Percentiles rank a stretch among this genome's conserved stretches.
Evolutionary conservation across 345 rosid species (phyloP).

Genomic region (Lenwebbia sp.): DNA sequence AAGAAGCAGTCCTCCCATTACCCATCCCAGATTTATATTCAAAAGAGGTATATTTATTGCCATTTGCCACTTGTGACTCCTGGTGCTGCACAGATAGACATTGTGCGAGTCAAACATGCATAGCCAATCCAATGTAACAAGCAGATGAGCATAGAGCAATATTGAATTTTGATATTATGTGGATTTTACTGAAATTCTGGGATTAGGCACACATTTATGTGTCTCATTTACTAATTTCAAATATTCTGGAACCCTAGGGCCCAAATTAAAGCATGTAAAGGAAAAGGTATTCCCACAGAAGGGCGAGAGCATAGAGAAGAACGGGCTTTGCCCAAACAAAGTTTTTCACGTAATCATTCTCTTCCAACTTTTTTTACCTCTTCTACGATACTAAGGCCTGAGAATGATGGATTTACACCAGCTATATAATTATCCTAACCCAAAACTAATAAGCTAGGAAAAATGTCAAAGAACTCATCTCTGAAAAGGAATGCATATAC

Average conservation of each 20-base stretch:
- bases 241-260: not conserved
- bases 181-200: not conserved
- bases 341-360: not conserved
- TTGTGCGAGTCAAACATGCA: not conserved
- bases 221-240: not conserved
- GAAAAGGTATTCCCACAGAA: not conserved
- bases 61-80: constrained; percentile 67
- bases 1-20: constrained; percentile 79
- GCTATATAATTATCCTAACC: not conserved
- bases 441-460: not conserved
- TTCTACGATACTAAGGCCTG: not conserved
- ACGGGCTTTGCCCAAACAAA: not conserved
- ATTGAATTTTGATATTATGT: not conserved
- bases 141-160: not conserved
- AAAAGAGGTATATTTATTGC: constrained; percentile 81
- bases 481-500: not conserved
- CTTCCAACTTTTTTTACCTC: not conserved
- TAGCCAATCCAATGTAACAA: constrained; percentile 2
- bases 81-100: constrained; percentile 57
- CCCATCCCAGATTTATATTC: constrained; percentile 97
- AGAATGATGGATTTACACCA: not conserved
- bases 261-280: not conserved
- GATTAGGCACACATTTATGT: not conserved
- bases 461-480: not conserved
- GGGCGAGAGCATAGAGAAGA: not conserved